Evolutionary conservation across 2,329 filamentous ascomycete genomes (phyloP), one percentile per base, ranked within the genome.

Genomic region (Verticillium tricorpus): DNA sequence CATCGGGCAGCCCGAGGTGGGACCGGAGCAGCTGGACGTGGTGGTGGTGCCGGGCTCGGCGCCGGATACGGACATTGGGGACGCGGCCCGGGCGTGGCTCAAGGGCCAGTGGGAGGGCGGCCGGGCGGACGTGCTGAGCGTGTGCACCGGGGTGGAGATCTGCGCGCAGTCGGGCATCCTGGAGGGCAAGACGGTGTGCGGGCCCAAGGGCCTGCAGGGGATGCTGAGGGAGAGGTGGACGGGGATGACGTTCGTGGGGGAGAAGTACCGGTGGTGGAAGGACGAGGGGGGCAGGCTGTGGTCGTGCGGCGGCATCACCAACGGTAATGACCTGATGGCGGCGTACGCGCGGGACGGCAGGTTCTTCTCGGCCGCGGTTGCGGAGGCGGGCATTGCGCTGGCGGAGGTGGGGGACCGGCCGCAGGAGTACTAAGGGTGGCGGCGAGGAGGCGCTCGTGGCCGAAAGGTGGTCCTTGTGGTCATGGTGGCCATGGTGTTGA

Each of bases 321-420:
- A 85, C 63, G 82, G 82, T 35, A 84, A 85, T 65, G 83, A 85
- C 62, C 74, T 85, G 60, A 78, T 84, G 55, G 78, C 79, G 19
- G 82, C 81, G 2, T 85, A 85, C 67, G 77, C 77, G 9, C 76
- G 80, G 39, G 61, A 56, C 39, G 74, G 73, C 54, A 73, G 75
- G 60, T 76, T 76, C 60, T 81, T 83, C 67, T 75, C 80, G 0
- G 66, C 63, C 5, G 69, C 77, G 0, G 64, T 83, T 17, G 80
- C 74, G 11, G 81, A 85, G 68, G 66, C 81, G 55, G 75, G 69
- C 3, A 72, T 78, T 25, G 69, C 70, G 62, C 66, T 82, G 71
- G 76, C 78, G 1, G 82, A 84, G 22, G 78, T 81, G 9, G 82
- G 81, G 4, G 80, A 83, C 57, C 76, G 82, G 55, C 71, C 72